Percentiles rank a stretch among this genome's conserved stretches.
Evolutionary conservation across 352 stramenopile genomes (phyloP).

Genomic region (Phytopythium helicoides): DNA sequence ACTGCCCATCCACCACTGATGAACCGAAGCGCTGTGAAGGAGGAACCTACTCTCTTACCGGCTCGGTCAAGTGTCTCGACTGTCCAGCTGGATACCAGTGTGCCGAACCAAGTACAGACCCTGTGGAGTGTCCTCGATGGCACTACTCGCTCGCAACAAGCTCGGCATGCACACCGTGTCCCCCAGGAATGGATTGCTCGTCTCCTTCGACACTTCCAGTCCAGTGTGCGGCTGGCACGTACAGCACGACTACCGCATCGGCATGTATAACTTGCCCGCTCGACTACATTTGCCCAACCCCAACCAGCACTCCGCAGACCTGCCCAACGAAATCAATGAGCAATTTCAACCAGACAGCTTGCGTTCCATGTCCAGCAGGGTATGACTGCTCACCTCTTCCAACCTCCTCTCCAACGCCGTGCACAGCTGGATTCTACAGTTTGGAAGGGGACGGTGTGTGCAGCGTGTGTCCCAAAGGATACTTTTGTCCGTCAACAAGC

Average conservation of each 20-base stretch:
- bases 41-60: too few species aligned
- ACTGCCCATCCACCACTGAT: too few species aligned
- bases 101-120: conserved; percentile 19
- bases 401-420: conserved; percentile 1
- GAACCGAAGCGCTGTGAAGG: too few species aligned
- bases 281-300: conserved; percentile 50
- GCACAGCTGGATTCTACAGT: conserved; percentile 11
- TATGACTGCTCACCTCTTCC: conserved; percentile 11
- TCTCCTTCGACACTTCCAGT: conserved; percentile 21
- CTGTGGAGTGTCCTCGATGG: conserved; percentile 27
- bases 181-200: conserved; percentile 75
- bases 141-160: conserved; percentile 56
- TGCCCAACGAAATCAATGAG: conserved; percentile 29
- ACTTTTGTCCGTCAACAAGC: background rate
- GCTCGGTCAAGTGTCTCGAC: conserved; percentile 21
- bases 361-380: conserved; percentile 27
- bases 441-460: too few species aligned
- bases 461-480: too few species aligned
- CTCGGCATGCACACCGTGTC: conserved; percentile 44
- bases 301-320: conserved; percentile 23
- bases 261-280: conserved; percentile 70
- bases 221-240: conserved; percentile 51
- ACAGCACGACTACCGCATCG: conserved; percentile 51
- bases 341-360: background rate
- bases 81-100: conserved; percentile 59